Conservation (phyloP, 768 basidiomycete genomes). For the Auricularia cornea region DNA sequence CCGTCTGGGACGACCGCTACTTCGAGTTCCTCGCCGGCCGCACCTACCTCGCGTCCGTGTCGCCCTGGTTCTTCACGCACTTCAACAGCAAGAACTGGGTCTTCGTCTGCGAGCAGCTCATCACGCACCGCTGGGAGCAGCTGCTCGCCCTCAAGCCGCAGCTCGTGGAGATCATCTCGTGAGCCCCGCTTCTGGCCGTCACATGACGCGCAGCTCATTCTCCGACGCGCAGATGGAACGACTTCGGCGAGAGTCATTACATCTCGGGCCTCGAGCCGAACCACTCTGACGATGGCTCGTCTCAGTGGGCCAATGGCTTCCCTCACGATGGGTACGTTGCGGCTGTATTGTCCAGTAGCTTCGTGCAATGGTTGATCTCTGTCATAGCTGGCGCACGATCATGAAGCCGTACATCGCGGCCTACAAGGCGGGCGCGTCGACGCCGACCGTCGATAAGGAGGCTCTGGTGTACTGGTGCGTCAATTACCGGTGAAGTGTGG, state of each 20-base stretch:
- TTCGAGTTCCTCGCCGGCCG: background rate
- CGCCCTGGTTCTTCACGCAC: constrained; percentile 1
- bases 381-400: background rate
- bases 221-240: background rate
- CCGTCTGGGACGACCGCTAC: background rate
- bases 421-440: background rate
- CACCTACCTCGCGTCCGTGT: background rate
- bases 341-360: too few species aligned
- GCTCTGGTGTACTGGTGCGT: background rate
- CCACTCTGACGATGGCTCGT: background rate
- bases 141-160: background rate
- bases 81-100: constrained; percentile 3
- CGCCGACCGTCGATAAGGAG: background rate
- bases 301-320: background rate
- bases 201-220: background rate
- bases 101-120: constrained; percentile 1
- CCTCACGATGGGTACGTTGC: constrained; percentile 1
- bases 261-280: background rate
- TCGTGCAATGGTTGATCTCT: background rate
- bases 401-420: background rate
- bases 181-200: background rate
- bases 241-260: background rate
- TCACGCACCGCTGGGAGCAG: background rate
- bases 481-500: too few species aligned
- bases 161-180: constrained; percentile 1